Conservation (phyloP, 1,284 basidiomycete species). For the Ceratorhiza oryzae-sativae region DNA sequence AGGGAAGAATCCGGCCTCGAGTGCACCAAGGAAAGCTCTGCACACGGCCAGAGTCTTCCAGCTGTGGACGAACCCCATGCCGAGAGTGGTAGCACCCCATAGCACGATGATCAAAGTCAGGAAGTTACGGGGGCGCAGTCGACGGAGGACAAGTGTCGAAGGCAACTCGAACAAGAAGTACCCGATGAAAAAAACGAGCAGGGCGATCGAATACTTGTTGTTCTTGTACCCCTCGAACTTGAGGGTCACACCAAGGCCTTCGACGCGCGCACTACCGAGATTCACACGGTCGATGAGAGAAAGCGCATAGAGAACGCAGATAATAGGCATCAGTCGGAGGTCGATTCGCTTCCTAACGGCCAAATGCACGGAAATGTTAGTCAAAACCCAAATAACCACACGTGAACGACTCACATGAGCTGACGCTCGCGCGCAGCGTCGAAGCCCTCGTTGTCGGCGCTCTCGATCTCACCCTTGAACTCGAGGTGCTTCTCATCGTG, state of each 20-base stretch:
- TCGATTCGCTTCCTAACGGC: slow-evolving; percentile 46
- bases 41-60: slow-evolving; percentile 51
- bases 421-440: slow-evolving; percentile 7
- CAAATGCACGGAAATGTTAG: too few relatives aligned
- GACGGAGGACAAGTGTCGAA: slow-evolving; percentile 50
- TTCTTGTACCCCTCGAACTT: slow-evolving; percentile 43
- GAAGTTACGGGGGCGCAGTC: slow-evolving; percentile 51
- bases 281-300: slow-evolving; percentile 50
- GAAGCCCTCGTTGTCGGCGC: slow-evolving; percentile 18
- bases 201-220: slow-evolving; percentile 51
- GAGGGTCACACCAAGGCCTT: slow-evolving; percentile 46
- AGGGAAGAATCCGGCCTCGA: slow-evolving; percentile 49
- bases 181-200: slow-evolving; percentile 51
- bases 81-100: slow-evolving; percentile 54
- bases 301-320: slow-evolving; percentile 50
- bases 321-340: slow-evolving; percentile 49
- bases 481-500: slow-evolving; percentile 31
- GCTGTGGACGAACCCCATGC: slow-evolving; percentile 49
- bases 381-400: background rate
- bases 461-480: background rate
- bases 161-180: slow-evolving; percentile 46
- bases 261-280: slow-evolving; percentile 49
- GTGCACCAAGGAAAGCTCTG: slow-evolving; percentile 52
- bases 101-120: slow-evolving; percentile 43
- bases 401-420: slow-evolving; percentile 8